A percentile compares a stretch with the other conserved stretches of the same genome.
These are phyloP conservation scores for Rhodomyrtus psidioides DNA, from an alignment of 441 rosid genomes.

Conservation along the genomic window DNA sequence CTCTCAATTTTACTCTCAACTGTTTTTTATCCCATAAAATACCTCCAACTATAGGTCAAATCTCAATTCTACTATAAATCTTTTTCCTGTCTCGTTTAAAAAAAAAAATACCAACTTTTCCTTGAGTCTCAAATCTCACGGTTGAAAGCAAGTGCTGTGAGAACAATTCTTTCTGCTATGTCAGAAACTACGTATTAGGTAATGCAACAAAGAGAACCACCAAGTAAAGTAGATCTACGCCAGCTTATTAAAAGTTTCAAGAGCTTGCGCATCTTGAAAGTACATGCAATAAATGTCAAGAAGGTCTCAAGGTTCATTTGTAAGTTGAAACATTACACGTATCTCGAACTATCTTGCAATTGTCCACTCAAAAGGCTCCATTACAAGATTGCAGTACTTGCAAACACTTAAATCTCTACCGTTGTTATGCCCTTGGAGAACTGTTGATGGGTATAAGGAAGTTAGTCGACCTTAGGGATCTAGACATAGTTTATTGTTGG, in stretches of 20 bases:
- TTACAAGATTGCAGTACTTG: not conserved
- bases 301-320: not conserved
- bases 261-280: not conserved
- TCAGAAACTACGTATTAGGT: too few relatives aligned
- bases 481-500: not conserved
- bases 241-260: not conserved
- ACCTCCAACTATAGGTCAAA: too few relatives aligned
- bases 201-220: not conserved
- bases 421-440: not conserved
- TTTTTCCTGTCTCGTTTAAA: too few relatives aligned
- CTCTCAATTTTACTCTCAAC: too few relatives aligned
- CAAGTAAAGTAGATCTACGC: not conserved
- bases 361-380: not conserved
- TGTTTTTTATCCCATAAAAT: too few relatives aligned
- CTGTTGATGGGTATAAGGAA: not conserved
- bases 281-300: not conserved
- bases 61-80: too few relatives aligned
- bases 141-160: not conserved
- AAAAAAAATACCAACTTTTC: too few relatives aligned
- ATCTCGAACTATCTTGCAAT: not conserved
- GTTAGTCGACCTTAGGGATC: not conserved
- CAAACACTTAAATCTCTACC: not conserved
- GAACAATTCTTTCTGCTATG: not conserved
- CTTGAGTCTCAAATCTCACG: too few relatives aligned
- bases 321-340: not conserved